Evolutionary conservation across 306 rosid genomes (phyloP), one percentile per base, ranked within the genome.

Genomic region (Potentilla sterilis): DNA sequence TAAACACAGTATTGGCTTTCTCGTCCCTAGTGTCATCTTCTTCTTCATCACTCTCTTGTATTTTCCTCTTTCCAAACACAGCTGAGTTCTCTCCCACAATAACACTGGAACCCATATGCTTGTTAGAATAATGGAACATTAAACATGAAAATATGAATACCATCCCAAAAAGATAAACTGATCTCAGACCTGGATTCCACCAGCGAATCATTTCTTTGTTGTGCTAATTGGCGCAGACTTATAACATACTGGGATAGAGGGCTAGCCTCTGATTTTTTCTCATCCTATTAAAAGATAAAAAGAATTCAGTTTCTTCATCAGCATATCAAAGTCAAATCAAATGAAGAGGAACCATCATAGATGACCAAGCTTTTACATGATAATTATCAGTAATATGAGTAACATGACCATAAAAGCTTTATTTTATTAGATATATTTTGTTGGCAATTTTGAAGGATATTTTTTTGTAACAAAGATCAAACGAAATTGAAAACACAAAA

Each of bases 51-150:
- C 91, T 92, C 73, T 82, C 96, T 40, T 75, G 54, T 77, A 79
- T 74, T 61, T 86, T 85, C 16, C 85, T 85, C 16, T 83, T 83
- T 61, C 90, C 85, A 75, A 92, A 90, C 68, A 81, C 79, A 35
- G 89, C 88, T 2, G 88, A 81, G 14, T 88, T 85, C 81, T 92
- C 97, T 47, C 99, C 97, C 19, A 92, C 93, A 63, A 89, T 59
- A 69, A 95, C 96, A 78, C 97, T 95, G 84, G 43, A 76, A 74
- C 6, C 71, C 76, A 76, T 37, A 73, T 38, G 59, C 62, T 82
- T 70, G 79, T 89, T 74, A 88, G 85, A 73, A 18, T 79, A 59
- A 70, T 73, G 66, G 73, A 83, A 54, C 38, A 80, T 34, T 46
- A 76, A 72, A 35, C 67, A 86, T n/a, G 54, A 67, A 28, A 74